Evolutionary conservation across 805 yeast species (phyloP).

Genomic region (Citeromyces nyonsensis): DNA sequence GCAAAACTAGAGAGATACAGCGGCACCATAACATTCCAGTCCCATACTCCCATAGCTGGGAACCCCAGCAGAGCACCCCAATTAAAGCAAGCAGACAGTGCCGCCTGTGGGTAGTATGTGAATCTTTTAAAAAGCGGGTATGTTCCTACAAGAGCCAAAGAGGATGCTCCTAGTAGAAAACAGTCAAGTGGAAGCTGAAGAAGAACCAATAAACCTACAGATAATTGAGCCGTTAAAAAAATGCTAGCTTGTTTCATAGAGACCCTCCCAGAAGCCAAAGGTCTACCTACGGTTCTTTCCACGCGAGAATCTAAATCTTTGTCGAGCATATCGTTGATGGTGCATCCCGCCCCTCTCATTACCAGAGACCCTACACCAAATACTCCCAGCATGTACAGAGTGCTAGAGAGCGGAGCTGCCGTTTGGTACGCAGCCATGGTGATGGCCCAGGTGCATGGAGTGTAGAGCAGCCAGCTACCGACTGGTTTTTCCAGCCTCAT

Average conservation of each 20-base stretch:
- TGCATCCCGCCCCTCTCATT: conserved; percentile 98
- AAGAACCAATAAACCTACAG: conserved; percentile 58
- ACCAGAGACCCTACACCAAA: conserved; percentile 77
- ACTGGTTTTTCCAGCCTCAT: conserved; percentile 91
- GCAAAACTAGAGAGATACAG: conserved; percentile 61
- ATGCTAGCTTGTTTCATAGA: conserved; percentile 49
- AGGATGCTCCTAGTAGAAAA: conserved; percentile 67
- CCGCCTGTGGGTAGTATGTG: conserved; percentile 89
- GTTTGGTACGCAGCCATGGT: conserved; percentile 72
- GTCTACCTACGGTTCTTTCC: conserved; percentile 77
- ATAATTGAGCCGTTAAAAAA: conserved; percentile 62
- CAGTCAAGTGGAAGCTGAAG: conserved; percentile 67
- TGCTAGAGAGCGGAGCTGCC: conserved; percentile 52
- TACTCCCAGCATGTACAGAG: conserved; percentile 44
- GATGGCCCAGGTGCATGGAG: conserved; percentile 90
- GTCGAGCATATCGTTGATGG: conserved; percentile 83
- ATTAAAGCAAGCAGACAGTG: conserved; percentile 67
- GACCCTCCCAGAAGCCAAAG: conserved; percentile 84
- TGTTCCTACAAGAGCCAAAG: conserved; percentile 65
- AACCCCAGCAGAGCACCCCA: conserved; percentile 94
- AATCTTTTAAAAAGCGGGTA: conserved; percentile 91
- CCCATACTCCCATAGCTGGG: conserved; percentile 89
- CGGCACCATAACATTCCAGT: conserved; percentile 62
- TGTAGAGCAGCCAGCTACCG: conserved; percentile 73
- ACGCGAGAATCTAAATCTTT: conserved; percentile 74